These are phyloP conservation scores for Pyrenochaeta sp. DNA, from an alignment of 2,329 filamentous ascomycete genomes.

Conservation along the genomic window DNA sequence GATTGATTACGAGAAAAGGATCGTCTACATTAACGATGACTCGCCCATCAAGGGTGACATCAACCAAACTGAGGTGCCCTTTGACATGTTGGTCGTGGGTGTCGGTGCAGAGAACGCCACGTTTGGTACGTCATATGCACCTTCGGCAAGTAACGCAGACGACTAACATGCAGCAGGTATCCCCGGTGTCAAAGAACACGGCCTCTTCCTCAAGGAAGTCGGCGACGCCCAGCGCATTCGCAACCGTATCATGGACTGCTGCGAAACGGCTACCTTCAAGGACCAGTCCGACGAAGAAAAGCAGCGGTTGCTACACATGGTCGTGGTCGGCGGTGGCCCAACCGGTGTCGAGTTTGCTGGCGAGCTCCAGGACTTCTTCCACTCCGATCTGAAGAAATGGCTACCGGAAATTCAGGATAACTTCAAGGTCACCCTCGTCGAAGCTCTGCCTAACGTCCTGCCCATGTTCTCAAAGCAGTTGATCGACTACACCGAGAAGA, in stretches of 20 bases:
- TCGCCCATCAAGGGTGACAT: slow-evolving; percentile 89
- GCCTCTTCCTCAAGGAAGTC: slow-evolving; percentile 99
- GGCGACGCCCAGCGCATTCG: slow-evolving; percentile 94
- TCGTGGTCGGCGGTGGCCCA: slow-evolving; percentile 83
- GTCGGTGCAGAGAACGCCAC: slow-evolving; percentile 98
- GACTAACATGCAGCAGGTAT: slow-evolving; percentile 64
- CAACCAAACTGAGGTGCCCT: slow-evolving; percentile 86
- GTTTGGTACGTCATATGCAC: slow-evolving; percentile 70
- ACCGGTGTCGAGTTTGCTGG: slow-evolving; percentile 98
- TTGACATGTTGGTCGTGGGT: slow-evolving; percentile 97
- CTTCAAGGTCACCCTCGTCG: slow-evolving; percentile 97
- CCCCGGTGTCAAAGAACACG: slow-evolving; percentile 91
- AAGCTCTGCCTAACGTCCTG: slow-evolving; percentile 94
- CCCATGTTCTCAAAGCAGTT: slow-evolving; percentile 99
- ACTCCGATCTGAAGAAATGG: slow-evolving; percentile 97
- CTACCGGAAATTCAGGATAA: slow-evolving; percentile 93
- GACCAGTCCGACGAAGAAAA: slow-evolving; percentile 88
- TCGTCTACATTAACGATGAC: slow-evolving; percentile 88
- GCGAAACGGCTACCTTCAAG: slow-evolving; percentile 98
- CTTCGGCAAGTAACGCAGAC: neutral
- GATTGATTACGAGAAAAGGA: slow-evolving; percentile 89
- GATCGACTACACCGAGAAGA: slow-evolving; percentile 99
- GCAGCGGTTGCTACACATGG: slow-evolving; percentile 96
- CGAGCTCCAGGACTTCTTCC: slow-evolving; percentile 98
- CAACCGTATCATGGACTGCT: slow-evolving; percentile 99